Percentiles rank a stretch among this genome's conserved stretches.
phyloP scores from a whole-genome alignment of 2,329 filamentous ascomycete genomes.

The Botrytis squamosa region DNA sequence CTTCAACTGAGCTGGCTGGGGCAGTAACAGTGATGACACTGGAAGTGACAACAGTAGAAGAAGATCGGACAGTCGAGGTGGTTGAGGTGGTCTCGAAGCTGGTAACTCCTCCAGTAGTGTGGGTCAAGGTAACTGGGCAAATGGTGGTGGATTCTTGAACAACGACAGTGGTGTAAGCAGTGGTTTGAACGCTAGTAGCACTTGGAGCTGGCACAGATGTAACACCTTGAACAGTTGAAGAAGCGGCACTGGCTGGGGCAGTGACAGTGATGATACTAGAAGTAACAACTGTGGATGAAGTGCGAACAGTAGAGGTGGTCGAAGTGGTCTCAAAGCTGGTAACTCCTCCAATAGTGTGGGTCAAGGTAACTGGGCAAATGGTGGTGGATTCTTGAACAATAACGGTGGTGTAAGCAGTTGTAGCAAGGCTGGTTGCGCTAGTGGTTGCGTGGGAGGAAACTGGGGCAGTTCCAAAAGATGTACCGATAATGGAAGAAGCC shows the following conservation, averaged over 20 bases:
- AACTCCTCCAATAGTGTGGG: neutral
- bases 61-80: constrained; percentile 40
- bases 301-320: constrained; percentile 38
- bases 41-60: constrained; percentile 30
- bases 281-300: constrained; percentile 37
- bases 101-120: constrained; percentile 27
- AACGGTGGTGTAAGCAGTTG: constrained; percentile 29
- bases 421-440: neutral
- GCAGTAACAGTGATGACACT: constrained; percentile 27
- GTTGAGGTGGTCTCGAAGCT: constrained; percentile 31
- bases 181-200: constrained; percentile 19
- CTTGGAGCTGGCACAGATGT: neutral
- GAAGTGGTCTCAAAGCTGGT: constrained; percentile 16
- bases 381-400: constrained; percentile 33
- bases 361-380: constrained; percentile 36
- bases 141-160: constrained; percentile 34
- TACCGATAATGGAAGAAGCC: neutral
- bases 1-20: constrained; percentile 13
- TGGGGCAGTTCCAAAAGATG: constrained; percentile 1
- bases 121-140: constrained; percentile 37
- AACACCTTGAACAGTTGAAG: neutral
- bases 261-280: constrained; percentile 1
- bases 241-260: neutral
- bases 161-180: constrained; percentile 31
- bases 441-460: neutral